Evolutionary conservation across 2,329 filamentous ascomycete genomes (phyloP), one percentile per base, ranked within the genome.

Genomic region (Nemania diffusa): DNA sequence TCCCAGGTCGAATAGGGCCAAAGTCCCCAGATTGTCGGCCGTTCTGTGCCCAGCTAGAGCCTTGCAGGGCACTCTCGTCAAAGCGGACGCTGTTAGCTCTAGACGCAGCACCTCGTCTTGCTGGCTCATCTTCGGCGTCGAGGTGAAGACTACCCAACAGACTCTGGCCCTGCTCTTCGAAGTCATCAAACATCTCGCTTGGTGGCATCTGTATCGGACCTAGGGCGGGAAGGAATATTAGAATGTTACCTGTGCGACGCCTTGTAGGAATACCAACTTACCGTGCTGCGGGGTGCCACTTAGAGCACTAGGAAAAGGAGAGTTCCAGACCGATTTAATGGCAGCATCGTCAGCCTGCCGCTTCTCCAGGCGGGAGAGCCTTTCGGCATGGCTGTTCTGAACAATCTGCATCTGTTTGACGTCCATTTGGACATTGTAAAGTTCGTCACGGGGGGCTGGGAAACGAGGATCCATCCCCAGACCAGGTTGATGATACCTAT

Each of bases 11-110:
- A 55, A 89, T 84, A 27, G 92, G 91, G 46, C 90, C 88, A 72
- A 97, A 91, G 63, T 98, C 96, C 53, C 92, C 89, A 13, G 93
- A 95, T 63, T 94, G 91, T 51, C 95, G 89, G 66, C 91, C 92
- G 71, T 88, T 89, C 75, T 97, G 93, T 42, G 90, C 91, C 88
- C 96, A 97, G 78, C 94, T 87, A 8, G 88, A 94, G 55, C 93
- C 92, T 74, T 97, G 94, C 73, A 97, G 89, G 15, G 95, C 94
- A 76, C 93, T 97, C 78, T 98, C 95, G 77, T 98, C 96, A 75
- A 99, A 99, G 42, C 96, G 92, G 73, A 99, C 96, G 77, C 96
- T 98, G 78, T 98, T 98, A 55, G 96, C 95, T 73, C 96, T 88
- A 20, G 96, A 99, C 20, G 93, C 91, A 22, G 92, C 93, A 61